Percentiles rank a stretch among this genome's conserved stretches.
Evolutionary conservation across 1,139 yeast genomes (phyloP).

Genomic region (Yamadazyma songkhlaensis): DNA sequence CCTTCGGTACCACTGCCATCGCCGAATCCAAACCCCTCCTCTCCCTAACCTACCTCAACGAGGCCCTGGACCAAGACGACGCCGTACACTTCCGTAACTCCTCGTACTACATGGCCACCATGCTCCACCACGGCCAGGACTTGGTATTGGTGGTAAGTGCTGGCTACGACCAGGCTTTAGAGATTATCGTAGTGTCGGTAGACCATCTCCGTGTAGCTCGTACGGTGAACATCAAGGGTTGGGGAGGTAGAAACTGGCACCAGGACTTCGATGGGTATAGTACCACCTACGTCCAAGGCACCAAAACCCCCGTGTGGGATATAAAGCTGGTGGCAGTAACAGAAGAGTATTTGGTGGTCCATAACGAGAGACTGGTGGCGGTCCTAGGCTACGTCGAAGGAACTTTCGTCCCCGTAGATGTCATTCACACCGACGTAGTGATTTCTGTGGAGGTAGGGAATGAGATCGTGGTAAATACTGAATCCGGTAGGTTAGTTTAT

Average conservation of each 20-base stretch:
- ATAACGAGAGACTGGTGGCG: slow-evolving; percentile 10
- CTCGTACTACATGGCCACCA: slow-evolving; percentile 10
- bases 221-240: slow-evolving; percentile 4
- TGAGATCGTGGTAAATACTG: slow-evolving; percentile 2
- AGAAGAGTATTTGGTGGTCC: slow-evolving; percentile 9
- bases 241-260: slow-evolving; percentile 9
- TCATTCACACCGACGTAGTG: slow-evolving; percentile 11
- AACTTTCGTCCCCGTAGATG: slow-evolving; percentile 11
- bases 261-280: slow-evolving; percentile 11
- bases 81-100: slow-evolving; percentile 3
- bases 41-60: no score
- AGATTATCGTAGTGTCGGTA: slow-evolving; percentile 18
- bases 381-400: slow-evolving; percentile 9
- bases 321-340: neutral
- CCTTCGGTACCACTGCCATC: no score
- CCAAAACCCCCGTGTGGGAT: no score
- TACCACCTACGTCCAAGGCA: slow-evolving; percentile 1
- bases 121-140: slow-evolving; percentile 11
- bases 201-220: slow-evolving; percentile 17
- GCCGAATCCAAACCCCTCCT: no score
- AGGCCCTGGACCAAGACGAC: no score
- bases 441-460: neutral
- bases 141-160: slow-evolving; percentile 15
- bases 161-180: slow-evolving; percentile 10
- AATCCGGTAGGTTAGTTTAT: slow-evolving; percentile 8